Evolutionary conservation across 352 stramenopile species (phyloP).

Genomic region (Pythium periplocum): DNA sequence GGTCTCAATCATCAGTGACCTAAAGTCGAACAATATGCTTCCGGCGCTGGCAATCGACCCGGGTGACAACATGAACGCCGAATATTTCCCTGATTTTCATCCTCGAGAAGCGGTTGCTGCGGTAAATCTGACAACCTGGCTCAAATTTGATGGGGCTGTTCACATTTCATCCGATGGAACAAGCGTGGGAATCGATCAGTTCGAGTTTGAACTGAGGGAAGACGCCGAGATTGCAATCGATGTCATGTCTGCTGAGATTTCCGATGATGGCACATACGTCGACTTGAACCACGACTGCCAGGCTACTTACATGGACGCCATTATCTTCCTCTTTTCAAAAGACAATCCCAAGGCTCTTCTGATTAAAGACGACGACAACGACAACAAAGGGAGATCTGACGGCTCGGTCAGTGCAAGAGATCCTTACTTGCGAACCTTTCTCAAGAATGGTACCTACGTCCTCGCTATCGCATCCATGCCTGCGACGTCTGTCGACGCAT

Average conservation of each 20-base stretch:
- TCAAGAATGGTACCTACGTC: constrained; percentile 46
- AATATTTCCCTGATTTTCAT: constrained; percentile 36
- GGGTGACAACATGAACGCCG: constrained; percentile 29
- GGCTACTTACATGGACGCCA: constrained; percentile 48
- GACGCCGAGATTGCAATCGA: constrained; percentile 49
- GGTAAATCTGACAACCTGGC: constrained; percentile 12
- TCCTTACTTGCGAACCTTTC: constrained; percentile 38
- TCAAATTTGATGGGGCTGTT: constrained; percentile 27
- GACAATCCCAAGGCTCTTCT: constrained; percentile 24
- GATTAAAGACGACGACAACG: constrained; percentile 32
- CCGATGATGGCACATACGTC: constrained; percentile 37
- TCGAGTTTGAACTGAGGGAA: constrained; percentile 34
- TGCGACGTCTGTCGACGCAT: constrained; percentile 18
- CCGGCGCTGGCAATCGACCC: constrained; percentile 28
- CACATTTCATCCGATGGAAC: constrained; percentile 16
- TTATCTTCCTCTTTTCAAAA: constrained; percentile 51
- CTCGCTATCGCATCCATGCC: constrained; percentile 35
- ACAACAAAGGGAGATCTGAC: constrained; percentile 20
- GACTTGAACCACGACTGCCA: constrained; percentile 68
- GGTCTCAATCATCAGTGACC: constrained; percentile 34
- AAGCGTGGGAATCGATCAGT: constrained; percentile 39
- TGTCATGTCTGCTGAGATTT: constrained; percentile 55
- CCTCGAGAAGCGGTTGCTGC: constrained; percentile 16
- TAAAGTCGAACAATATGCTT: constrained; percentile 22
- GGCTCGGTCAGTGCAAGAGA: constrained; percentile 50